Evolutionary conservation across 352 stramenopile genomes (phyloP), one percentile per base, ranked within the genome.

Genomic region (Phytopythium oedochilum): DNA sequence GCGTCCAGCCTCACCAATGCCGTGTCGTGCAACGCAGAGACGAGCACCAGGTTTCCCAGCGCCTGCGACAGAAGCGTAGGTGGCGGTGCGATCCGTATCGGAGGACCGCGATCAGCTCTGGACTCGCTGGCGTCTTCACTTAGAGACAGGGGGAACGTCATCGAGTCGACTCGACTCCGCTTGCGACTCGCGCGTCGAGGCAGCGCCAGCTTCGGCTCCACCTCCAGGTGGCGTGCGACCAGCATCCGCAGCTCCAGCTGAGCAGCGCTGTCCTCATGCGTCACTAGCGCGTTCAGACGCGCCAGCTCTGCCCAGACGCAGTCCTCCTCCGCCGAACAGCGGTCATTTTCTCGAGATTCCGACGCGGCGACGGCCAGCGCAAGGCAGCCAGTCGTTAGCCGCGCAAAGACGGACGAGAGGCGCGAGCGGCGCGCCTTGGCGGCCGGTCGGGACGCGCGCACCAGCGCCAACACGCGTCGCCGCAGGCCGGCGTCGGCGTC

Each of bases 391-490:
- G 14, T 8, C 0, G 42, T 25, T 8, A 64, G 23, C 5, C 26
- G 28, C 51, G 36, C 48, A 45, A 61, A 60, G n/a, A 39, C 42
- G 17, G 12, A 26, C 35, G 48, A 28, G 2, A 63, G 20, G 12
- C 32, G 25, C 25, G 31, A 53, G 12, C 28, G 31, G 18, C 38
- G 38, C 23, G 20, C 50, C 5, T 26, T 18, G 5, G 48, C 32
- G 5, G 38, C 44, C 14, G 39, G 47, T 32, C 40, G 48, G 4
- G 38, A 61, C 10, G 18, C 32, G 5, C 32, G 63, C 9, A 75
- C 59, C 7, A 75, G 55, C 11, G 59, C 47, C 17, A 67, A 51
- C 47, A 70, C 67, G 39, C 63, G 49, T 1, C 58, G 52, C 22
- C 55, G 60, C 57, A 75, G 57, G 22, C 28, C 35, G 9, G 20